Evolutionary conservation across 1,284 basidiomycete species (phyloP), one percentile per base, ranked within the genome.

Genomic region (Cutaneotrichosporon cavernicola): DNA sequence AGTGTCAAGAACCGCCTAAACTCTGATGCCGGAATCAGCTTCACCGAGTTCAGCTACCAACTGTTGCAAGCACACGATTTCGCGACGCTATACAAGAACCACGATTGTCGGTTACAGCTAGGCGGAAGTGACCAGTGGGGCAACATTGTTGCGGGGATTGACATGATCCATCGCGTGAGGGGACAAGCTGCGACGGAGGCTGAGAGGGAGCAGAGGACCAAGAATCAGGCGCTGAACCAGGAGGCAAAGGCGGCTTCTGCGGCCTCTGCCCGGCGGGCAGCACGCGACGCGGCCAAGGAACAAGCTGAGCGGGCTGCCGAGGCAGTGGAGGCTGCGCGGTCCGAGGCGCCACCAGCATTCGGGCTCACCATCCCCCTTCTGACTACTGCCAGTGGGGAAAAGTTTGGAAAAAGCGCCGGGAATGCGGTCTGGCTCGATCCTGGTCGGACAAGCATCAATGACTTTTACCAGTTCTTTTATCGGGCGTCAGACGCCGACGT

Each of bases 111-210:
- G 2, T 85, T 98, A 52, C 97, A 99, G 80, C 81, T 99, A 50
- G 97, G 97, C 56, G 97, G 97, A 4, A 93, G 91, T 0, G 97
- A 99, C 78, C 97, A 99, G 78, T 95, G 95, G 89, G 96, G 97
- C n/a, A 99, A 99, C 77, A 97, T 99, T 68, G 82, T 93, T 22
- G 90, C 92, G 9, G 95, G 95, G 5, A 85, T 97, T 38, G 92
- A 97, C 63, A 85, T 97, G 52, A 94, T 97, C 71, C 85, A 86
- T 62, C 86, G 87, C 10, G 56, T 62, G 50, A 52, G 63, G 4
- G 62, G 34, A 72, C 52, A 66, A 70, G 53, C 71, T 69, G 71
- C 69, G 26, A 59, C 56, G 7, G 34, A 30, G 61, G 64, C 58
- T 72, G 73, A 75, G 16, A 22, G 61, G 47, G n/a, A 38, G 55